Base-by-base conservation (phyloP, 768 basidiomycete genomes). In the Lyophyllum decastes region DNA sequence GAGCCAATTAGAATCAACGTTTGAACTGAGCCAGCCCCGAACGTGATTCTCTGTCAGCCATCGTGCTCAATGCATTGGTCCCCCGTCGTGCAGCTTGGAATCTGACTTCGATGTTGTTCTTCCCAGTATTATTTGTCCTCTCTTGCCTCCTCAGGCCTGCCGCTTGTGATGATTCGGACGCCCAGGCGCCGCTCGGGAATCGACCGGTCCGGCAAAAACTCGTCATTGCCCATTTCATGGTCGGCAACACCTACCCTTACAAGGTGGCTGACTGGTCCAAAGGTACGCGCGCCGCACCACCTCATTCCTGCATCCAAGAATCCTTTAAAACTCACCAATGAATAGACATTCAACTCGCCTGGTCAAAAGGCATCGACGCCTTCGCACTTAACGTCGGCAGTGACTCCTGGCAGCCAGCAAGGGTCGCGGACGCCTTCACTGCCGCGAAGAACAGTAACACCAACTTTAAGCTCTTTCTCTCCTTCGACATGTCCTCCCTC, bases 221-320 rank as follows among this genome's bases (percentile, higher is more conserved):
- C 33, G 84, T 84, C 25, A 71, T 82, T 49, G 84, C 83, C 17
- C 85, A 88, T 64, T 76, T 76, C 65, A 87, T 89, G 73, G 85
- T 89, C 58, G 88, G 88, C 46, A 89, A 88, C 67, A 84, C 87
- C 4, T 86, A 84, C 64, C 80, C 81, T 2, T 88, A 87, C 70
- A 77, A 76, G 6, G 54, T 73, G n/a, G 66, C 72, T 40, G 77
- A 84, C 66, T 91, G 88, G 87, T n/a, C 64, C 10, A 61, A 59
- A 44, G 72, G 78, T 68, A 63, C 67, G 62, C n/a, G n/a, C 14
- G 52, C 43, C 45, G 46, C 7, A 17, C 8, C 22, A 34, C 21
- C 5, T 4, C 10, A 53, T 49, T 10, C 30, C 30, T 30, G 5
- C 30, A 30, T 30, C 10, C 30, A 4, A n/a, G n/a, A n/a, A n/a